Evolutionary conservation across 1,139 yeast species (phyloP).

Genomic region (Yamadazyma friedrichii): DNA sequence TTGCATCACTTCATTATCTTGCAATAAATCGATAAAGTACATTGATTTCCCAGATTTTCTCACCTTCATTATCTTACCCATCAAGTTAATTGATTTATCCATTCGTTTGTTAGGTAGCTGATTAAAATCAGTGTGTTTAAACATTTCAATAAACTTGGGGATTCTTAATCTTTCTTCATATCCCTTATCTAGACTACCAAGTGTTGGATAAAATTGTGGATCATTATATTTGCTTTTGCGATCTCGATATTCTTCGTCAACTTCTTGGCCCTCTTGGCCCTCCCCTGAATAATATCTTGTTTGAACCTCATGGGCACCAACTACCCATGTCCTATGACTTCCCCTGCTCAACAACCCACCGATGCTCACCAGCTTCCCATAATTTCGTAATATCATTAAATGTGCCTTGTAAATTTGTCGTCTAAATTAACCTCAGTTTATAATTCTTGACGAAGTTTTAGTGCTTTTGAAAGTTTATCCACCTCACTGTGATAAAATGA

Average conservation of each 20-base stretch:
- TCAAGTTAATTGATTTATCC: conserved; percentile 20
- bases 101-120: conserved; percentile 9
- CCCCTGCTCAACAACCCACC: too few species aligned
- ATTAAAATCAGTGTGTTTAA: conserved; percentile 7
- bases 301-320: not conserved
- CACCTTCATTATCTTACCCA: conserved; percentile 59
- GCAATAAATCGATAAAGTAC: conserved; percentile 63
- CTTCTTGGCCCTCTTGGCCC: not conserved
- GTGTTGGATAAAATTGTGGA: conserved; percentile 11
- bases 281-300: not conserved
- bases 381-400: too few species aligned
- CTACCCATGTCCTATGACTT: too few species aligned
- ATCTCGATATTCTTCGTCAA: conserved; percentile 10
- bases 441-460: too few species aligned
- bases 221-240: conserved; percentile 7
- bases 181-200: conserved; percentile 4
- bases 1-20: conserved; percentile 58
- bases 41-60: conserved; percentile 67
- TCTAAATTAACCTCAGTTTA: too few species aligned
- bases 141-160: conserved; percentile 10
- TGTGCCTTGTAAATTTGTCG: too few species aligned
- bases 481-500: too few species aligned
- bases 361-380: too few species aligned
- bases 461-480: too few species aligned
- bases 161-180: conserved; percentile 10